Conservation (phyloP, 352 stramenopile species). For the Thalassiosira ordinaria region DNA sequence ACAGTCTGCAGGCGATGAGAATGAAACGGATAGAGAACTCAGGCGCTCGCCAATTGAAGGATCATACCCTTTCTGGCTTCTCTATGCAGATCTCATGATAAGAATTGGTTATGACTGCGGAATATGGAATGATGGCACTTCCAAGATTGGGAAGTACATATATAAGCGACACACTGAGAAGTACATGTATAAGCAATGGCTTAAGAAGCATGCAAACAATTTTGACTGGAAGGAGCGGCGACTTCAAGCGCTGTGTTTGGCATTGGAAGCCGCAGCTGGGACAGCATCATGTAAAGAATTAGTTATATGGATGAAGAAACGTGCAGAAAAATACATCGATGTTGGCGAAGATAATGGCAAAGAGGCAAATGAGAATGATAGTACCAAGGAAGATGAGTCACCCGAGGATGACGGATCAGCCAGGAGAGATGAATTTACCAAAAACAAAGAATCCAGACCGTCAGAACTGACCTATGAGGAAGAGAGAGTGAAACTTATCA, state of each 20-base stretch:
- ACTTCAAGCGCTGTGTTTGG: conserved; percentile 75
- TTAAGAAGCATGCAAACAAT: conserved; percentile 74
- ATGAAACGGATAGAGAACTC: conserved; percentile 13
- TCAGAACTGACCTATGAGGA: conserved; percentile 36
- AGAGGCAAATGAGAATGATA: conserved; percentile 14
- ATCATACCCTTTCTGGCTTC: conserved; percentile 77
- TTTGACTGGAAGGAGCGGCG: conserved; percentile 85
- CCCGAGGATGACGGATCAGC: neutral
- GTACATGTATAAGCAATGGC: conserved; percentile 82
- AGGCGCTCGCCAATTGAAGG: conserved; percentile 62
- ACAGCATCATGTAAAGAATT: conserved; percentile 60
- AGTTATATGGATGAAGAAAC: conserved; percentile 68
- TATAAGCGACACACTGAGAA: conserved; percentile 75
- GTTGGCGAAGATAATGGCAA: conserved; percentile 47
- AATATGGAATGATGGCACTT: conserved; percentile 70
- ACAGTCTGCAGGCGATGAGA: neutral
- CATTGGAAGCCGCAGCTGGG: conserved; percentile 79
- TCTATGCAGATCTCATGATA: conserved; percentile 85
- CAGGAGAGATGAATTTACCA: neutral
- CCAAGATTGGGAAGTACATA: conserved; percentile 76
- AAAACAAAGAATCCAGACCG: neutral
- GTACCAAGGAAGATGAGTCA: conserved; percentile 8
- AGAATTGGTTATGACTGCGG: conserved; percentile 81
- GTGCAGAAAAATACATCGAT: conserved; percentile 43
- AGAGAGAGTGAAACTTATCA: conserved; percentile 55